Conservation (phyloP, 805 yeast genomes). For the Metschnikowia similis region DNA sequence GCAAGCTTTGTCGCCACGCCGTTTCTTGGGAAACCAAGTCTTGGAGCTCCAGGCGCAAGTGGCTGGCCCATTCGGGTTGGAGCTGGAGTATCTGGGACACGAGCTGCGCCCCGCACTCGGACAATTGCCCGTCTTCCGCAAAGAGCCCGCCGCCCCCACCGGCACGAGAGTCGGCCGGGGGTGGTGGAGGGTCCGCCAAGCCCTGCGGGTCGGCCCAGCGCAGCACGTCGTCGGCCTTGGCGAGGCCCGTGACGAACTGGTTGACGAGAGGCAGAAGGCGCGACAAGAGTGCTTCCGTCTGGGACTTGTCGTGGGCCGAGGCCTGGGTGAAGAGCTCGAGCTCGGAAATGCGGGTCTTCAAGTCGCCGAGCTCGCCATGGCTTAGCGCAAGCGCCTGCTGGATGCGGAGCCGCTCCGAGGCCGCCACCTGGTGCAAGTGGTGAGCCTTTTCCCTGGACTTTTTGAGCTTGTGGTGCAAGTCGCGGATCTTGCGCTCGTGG, state of each 20-base stretch:
- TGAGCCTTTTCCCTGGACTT: conserved; percentile 12
- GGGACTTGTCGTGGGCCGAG: conserved; percentile 23
- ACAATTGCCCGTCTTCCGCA: conserved; percentile 28
- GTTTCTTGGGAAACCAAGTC: conserved; percentile 23
- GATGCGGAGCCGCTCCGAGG: conserved; percentile 6
- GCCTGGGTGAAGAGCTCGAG: conserved; percentile 25
- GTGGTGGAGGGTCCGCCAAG: no score
- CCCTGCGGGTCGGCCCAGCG: neutral
- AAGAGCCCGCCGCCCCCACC: conserved; percentile 13
- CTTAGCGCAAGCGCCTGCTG: conserved; percentile 7
- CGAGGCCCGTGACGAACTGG: conserved; percentile 4
- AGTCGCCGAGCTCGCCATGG: conserved; percentile 13
- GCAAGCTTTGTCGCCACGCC: conserved; percentile 29
- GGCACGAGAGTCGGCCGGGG: no score
- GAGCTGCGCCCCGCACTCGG: conserved; percentile 23
- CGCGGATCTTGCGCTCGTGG: conserved; percentile 11
- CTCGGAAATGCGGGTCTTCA: conserved; percentile 20
- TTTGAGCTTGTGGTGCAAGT: conserved; percentile 8
- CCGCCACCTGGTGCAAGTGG: conserved; percentile 6
- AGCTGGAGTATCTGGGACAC: conserved; percentile 22
- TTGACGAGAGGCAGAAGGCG: conserved; percentile 25
- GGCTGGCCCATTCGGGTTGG: conserved; percentile 35
- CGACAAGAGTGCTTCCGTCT: conserved; percentile 12
- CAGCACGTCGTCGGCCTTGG: neutral
- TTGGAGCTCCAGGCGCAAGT: conserved; percentile 26